phyloP scores from a whole-genome alignment of 345 rosid genomes.

The Euclidium syriacum region DNA sequence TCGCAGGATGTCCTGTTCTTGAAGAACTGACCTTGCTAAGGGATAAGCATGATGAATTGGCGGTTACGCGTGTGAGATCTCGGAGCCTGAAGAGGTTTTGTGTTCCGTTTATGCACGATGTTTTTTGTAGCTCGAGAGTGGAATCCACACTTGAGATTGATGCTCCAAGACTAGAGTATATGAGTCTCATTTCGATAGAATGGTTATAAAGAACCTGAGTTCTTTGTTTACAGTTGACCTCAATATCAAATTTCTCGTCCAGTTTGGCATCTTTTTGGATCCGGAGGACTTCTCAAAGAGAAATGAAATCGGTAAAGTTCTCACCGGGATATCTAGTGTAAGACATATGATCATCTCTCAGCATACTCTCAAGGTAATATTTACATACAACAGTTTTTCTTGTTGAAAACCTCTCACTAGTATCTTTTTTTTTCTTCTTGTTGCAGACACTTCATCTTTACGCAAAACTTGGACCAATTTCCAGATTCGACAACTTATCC shows the following conservation, averaged over 20 bases:
- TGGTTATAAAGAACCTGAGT: neutral
- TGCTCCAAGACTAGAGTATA: constrained; percentile 7
- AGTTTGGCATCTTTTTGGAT: neutral
- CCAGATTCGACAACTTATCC: constrained; percentile 4
- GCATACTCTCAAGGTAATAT: neutral
- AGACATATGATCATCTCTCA: constrained; percentile 14
- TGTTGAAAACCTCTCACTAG: neutral
- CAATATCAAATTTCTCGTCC: neutral
- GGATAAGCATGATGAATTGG: neutral
- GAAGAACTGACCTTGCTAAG: neutral
- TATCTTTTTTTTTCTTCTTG: neutral
- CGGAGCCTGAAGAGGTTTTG: constrained; percentile 8
- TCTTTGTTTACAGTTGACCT: neutral
- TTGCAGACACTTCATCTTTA: neutral
- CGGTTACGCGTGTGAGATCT: neutral
- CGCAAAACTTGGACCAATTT: neutral
- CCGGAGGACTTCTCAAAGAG: neutral
- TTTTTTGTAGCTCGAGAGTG: neutral
- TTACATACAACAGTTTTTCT: neutral
- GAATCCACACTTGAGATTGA: constrained; percentile 1
- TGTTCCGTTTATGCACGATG: neutral
- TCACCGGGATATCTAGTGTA: neutral
- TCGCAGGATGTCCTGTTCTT: constrained; percentile 9
- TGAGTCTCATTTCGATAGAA: neutral
- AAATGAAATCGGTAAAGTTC: neutral